A percentile compares a stretch with the other conserved stretches of the same genome.
Conservation (phyloP, 345 rosid genomes). For the Citrus mangshanensis region DNA sequence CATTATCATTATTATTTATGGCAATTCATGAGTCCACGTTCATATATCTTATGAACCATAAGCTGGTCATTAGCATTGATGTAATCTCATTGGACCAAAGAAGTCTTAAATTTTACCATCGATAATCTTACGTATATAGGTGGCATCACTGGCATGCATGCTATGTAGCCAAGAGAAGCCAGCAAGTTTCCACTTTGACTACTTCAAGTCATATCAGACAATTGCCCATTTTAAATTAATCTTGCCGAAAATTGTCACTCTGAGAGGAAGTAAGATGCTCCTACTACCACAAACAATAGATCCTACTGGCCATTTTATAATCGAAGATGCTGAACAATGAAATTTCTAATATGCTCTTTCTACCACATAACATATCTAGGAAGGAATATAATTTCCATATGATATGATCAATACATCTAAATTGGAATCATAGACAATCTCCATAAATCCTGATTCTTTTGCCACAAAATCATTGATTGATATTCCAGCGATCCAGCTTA, state of each 20-base stretch:
- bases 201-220: background rate
- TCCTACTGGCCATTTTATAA: background rate
- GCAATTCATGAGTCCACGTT: too few species aligned
- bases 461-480: background rate
- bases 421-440: constrained; percentile 1
- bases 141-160: background rate
- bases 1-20: too few species aligned
- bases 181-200: background rate
- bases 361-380: constrained; percentile 4
- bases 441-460: background rate
- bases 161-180: background rate
- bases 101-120: background rate
- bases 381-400: background rate
- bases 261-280: constrained; percentile 9
- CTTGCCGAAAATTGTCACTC: background rate
- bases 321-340: background rate
- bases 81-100: background rate
- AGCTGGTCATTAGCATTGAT: background rate
- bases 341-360: background rate
- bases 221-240: background rate
- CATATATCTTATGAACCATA: too few species aligned
- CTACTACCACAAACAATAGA: constrained; percentile 8
- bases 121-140: background rate
- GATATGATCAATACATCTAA: background rate
- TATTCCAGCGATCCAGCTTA: background rate